Base-by-base conservation (phyloP, 306 rosid genomes). In the Vicia faba region DNA sequence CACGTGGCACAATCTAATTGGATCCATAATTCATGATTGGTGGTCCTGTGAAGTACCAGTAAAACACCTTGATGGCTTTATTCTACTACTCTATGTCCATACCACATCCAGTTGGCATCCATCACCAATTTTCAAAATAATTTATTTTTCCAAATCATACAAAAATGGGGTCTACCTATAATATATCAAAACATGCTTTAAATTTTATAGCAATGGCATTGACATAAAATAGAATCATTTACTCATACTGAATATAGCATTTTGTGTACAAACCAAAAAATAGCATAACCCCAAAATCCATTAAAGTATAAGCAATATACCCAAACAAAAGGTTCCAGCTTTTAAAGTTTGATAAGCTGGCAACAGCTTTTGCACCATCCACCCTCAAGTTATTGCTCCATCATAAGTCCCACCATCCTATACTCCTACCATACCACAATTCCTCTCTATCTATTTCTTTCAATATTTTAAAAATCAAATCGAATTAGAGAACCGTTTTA, bases 251-350 rank as follows among this genome's bases (percentile, higher is more conserved):
- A 20, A 18, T 64, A 51, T 65, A 46, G 51, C 68, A 64, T 36
- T 31, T 58, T 55, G 25, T 61, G 5, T 48, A 72, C 40, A 67
- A 70, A 48, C 59, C 43, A 64, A 8, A 56, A 57, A 45, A 31
- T 31, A 53, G 11, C 13, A 25, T 35, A 8, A 43, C 53, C 29
- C 13, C 6, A 59, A 66, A 77, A 50, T 64, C 50, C 33, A 71
- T 31, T 40, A 39, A 31, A 78, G 56, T 58, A 18, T 48, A 62
- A 61, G 56, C 48, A 59, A 69, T 69, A 69, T 69, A 65, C 74
- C 75, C 78, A 80, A 84, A 84, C 81, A 87, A 85, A 84, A 80
- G 78, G 14, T 51, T 76, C 84, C 85, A 82, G 80, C 88, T 84
- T 80, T 75, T 73, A 72, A 50, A 63, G 69, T 41, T 50, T 69